Percentiles rank a stretch among this genome's conserved stretches.
Evolutionary conservation across 306 rosid species (phyloP).

Genomic region (Prunus salicina): DNA sequence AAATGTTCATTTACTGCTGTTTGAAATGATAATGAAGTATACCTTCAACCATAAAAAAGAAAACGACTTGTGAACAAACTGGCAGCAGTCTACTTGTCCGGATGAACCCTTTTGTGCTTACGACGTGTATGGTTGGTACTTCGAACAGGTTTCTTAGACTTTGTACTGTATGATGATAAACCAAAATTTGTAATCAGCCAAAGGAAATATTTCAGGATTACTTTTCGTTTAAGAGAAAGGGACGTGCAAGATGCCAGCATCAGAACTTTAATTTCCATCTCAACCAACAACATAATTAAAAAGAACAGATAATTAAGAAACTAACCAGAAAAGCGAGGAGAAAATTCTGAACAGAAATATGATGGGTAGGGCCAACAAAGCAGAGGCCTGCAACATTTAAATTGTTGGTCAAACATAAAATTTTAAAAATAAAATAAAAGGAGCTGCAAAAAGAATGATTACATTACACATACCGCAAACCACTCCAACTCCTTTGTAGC

Average conservation of each 20-base stretch:
- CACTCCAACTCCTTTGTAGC: constrained; percentile 90
- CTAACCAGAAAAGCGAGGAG: constrained; percentile 72
- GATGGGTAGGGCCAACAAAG: constrained; percentile 78
- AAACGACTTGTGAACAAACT: not conserved
- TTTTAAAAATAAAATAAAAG: not conserved
- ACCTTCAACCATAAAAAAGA: constrained; percentile 10
- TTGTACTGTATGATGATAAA: constrained; percentile 48
- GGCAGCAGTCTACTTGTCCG: constrained; percentile 51
- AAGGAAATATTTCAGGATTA: not conserved
- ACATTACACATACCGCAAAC: constrained; percentile 75
- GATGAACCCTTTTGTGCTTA: constrained; percentile 76
- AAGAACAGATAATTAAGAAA: constrained; percentile 1
- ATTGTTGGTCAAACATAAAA: constrained; percentile 23
- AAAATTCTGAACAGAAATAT: constrained; percentile 59
- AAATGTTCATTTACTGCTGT: not conserved
- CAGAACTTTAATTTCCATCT: not conserved
- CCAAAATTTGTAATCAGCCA: not conserved
- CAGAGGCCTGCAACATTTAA: constrained; percentile 78
- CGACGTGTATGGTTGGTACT: constrained; percentile 58
- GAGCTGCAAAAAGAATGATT: not conserved
- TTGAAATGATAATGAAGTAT: not conserved
- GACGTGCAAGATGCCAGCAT: not conserved
- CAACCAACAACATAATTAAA: not conserved
- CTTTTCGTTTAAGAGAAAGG: not conserved
- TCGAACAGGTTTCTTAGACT: constrained; percentile 52